phyloP scores from a whole-genome alignment of 2,329 filamentous ascomycete genomes.

The Biscogniauxia sp. region DNA sequence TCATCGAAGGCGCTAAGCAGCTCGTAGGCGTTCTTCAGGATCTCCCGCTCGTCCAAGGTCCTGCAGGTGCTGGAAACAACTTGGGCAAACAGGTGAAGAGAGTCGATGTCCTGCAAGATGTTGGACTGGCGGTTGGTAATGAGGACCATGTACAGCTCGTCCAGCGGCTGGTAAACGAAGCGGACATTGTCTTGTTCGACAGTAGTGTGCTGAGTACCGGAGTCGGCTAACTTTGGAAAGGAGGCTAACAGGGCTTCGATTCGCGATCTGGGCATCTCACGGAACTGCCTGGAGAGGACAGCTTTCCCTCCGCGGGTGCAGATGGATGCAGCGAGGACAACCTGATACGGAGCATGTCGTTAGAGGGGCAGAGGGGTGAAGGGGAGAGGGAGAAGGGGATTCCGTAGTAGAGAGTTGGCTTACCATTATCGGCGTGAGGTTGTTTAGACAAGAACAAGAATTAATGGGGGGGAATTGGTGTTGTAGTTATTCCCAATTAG shows the following conservation, averaged over 20 bases:
- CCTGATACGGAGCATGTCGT: constrained; percentile 51
- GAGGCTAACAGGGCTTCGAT: constrained; percentile 96
- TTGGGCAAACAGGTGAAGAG: constrained; percentile 94
- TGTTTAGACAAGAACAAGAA: background rate
- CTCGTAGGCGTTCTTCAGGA: constrained; percentile 91
- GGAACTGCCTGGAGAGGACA: constrained; percentile 95
- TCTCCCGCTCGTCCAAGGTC: constrained; percentile 92
- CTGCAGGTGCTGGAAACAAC: constrained; percentile 97
- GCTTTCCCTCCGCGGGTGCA: constrained; percentile 98
- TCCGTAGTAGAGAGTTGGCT: constrained; percentile 5
- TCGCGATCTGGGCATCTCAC: constrained; percentile 94
- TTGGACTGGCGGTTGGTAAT: constrained; percentile 99
- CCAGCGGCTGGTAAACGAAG: constrained; percentile 97
- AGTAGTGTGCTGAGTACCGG: constrained; percentile 93
- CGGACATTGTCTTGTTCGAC: constrained; percentile 99
- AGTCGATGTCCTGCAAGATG: constrained; percentile 98
- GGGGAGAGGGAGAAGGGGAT: background rate
- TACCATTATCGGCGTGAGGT: constrained; percentile 22
- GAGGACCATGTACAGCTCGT: constrained; percentile 99
- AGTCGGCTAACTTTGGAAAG: constrained; percentile 95
- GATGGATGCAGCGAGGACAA: constrained; percentile 97
- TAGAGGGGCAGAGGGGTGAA: too few relatives aligned
- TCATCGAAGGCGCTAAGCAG: constrained; percentile 96
- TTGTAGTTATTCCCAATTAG: constrained; percentile 7
- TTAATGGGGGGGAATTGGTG: background rate